phyloP scores from a whole-genome alignment of 139 green algal genomes.

The Haematococcus lacustris region DNA sequence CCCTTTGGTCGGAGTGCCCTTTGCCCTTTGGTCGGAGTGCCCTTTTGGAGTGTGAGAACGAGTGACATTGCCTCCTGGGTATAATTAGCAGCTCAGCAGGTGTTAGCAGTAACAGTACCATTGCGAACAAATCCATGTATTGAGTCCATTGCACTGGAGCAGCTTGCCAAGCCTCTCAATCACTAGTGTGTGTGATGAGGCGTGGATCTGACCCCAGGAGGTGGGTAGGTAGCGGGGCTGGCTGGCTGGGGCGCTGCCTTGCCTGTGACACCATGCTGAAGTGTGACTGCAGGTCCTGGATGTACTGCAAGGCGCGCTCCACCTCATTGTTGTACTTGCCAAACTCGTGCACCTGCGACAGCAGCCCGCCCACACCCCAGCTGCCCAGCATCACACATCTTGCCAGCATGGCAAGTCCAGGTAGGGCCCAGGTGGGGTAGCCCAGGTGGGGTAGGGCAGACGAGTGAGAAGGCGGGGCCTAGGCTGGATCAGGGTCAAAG shows the following conservation, averaged over 20 bases:
- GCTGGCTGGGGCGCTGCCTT: neutral
- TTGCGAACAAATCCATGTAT: neutral
- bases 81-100: too few relatives aligned
- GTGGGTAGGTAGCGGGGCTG: neutral
- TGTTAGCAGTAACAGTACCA: too few relatives aligned
- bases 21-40: too few relatives aligned
- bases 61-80: too few relatives aligned
- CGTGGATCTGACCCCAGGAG: neutral
- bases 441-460: too few relatives aligned
- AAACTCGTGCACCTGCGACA: slow-evolving; percentile 6
- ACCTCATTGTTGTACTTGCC: slow-evolving; percentile 15
- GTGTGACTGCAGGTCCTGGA: slow-evolving; percentile 11
- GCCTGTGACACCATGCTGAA: neutral
- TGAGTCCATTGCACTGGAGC: neutral
- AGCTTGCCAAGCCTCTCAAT: neutral
- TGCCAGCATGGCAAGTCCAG: neutral
- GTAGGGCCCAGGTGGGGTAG: too few relatives aligned
- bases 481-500: too few relatives aligned
- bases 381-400: neutral
- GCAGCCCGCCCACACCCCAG: neutral
- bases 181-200: neutral
- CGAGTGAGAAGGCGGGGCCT: too few relatives aligned
- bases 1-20: too few relatives aligned
- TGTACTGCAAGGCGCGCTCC: slow-evolving; percentile 15
- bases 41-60: too few relatives aligned